Conservation (phyloP, 2,329 filamentous ascomycete genomes). For the Diplodia sapinea region DNA sequence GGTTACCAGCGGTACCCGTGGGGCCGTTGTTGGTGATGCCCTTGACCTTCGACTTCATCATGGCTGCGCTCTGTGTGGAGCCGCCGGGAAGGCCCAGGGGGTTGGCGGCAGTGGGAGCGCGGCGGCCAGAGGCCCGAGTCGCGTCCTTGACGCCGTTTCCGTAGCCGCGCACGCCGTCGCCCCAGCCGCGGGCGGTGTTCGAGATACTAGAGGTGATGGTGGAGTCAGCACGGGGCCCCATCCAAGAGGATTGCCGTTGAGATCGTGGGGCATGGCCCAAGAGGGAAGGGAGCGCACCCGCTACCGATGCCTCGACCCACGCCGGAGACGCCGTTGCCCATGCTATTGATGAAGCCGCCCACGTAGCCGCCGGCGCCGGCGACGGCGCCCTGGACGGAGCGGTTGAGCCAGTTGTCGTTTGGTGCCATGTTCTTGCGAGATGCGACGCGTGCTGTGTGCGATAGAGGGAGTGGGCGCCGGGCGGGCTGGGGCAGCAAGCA, state of each 20-base stretch:
- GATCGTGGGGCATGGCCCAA: conserved; percentile 4
- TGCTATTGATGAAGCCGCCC: conserved; percentile 50
- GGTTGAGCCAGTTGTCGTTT: conserved; percentile 54
- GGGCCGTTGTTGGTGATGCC: conserved; percentile 36
- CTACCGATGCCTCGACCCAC: conserved; percentile 53
- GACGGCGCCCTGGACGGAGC: conserved; percentile 51
- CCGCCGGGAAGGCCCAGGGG: conserved; percentile 49
- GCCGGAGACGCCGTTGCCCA: conserved; percentile 55
- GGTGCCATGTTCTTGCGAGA: conserved; percentile 34
- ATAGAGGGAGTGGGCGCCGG: neutral
- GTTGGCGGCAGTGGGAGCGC: conserved; percentile 54
- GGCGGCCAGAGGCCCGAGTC: conserved; percentile 51
- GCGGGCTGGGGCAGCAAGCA: neutral
- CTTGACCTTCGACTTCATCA: conserved; percentile 17
- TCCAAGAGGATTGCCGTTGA: conserved; percentile 14
- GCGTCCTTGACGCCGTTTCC: conserved; percentile 58
- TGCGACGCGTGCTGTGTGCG: neutral
- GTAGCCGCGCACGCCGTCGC: conserved; percentile 56
- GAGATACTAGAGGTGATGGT: conserved; percentile 45
- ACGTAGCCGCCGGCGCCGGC: conserved; percentile 53
- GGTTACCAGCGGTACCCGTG: conserved; percentile 46
- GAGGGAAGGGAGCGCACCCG: conserved; percentile 40
- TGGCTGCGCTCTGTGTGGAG: conserved; percentile 27
- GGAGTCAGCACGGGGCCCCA: conserved; percentile 10
- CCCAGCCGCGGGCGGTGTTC: conserved; percentile 54